Percentiles rank a stretch among this genome's conserved stretches.
Conservation (phyloP, 2,329 filamentous ascomycete genomes). For the Biscogniauxia sp. region DNA sequence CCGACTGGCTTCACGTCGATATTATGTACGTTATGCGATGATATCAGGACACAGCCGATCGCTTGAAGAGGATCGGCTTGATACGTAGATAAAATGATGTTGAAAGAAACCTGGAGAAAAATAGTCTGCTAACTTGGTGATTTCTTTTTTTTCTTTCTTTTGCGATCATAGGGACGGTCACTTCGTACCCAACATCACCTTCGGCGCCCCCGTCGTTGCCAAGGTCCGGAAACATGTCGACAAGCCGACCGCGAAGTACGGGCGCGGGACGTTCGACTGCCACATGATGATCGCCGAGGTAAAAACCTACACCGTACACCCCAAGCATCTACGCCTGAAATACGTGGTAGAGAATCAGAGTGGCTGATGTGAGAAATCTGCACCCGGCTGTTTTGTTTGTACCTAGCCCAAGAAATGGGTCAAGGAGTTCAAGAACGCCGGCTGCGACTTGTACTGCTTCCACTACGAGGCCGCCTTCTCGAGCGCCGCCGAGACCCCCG, state of each 20-base stretch:
- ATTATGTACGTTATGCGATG: constrained; percentile 60
- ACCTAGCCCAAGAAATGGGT: constrained; percentile 99
- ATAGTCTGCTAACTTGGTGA: background rate
- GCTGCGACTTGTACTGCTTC: constrained; percentile 99
- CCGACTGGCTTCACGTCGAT: constrained; percentile 93
- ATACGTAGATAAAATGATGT: background rate
- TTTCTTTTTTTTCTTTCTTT: background rate
- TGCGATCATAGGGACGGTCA: constrained; percentile 76
- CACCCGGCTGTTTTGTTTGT: constrained; percentile 3
- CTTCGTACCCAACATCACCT: constrained; percentile 98
- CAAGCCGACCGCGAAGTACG: constrained; percentile 64
- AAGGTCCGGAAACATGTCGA: constrained; percentile 88
- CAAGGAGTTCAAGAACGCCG: constrained; percentile 87
- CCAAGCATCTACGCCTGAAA: background rate
- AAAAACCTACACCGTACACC: constrained; percentile 18
- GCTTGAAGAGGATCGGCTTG: background rate
- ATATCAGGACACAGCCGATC: background rate
- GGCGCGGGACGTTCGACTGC: constrained; percentile 94
- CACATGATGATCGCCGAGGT: constrained; percentile 99
- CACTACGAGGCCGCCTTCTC: constrained; percentile 97
- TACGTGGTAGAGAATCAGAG: background rate
- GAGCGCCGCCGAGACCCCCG: constrained; percentile 77
- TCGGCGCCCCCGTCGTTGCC: constrained; percentile 90
- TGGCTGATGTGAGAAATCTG: background rate
- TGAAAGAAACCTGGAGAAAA: background rate